These are phyloP conservation scores for Sporothrix inflata DNA, from an alignment of 2,329 filamentous ascomycete species.

Conservation along the genomic window DNA sequence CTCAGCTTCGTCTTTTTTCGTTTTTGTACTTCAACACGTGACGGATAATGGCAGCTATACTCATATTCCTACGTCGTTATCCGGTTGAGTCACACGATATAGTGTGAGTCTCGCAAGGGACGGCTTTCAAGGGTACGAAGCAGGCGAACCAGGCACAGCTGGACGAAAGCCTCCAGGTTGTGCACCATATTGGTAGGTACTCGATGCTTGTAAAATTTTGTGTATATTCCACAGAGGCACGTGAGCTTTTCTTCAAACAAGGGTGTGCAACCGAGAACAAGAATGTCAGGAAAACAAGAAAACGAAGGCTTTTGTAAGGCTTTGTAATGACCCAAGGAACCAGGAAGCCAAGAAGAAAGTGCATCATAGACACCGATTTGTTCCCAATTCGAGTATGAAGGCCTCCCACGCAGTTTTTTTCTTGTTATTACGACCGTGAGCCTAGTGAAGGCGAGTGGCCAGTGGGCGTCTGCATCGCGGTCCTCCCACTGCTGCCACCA, in stretches of 20 bases:
- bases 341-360: background rate
- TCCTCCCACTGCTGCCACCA: background rate
- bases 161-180: background rate
- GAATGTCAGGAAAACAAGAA: background rate
- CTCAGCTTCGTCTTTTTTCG: background rate
- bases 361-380: slow-evolving; percentile 7
- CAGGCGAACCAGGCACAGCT: background rate
- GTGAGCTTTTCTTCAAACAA: background rate
- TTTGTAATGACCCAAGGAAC: background rate
- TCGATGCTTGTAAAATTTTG: background rate
- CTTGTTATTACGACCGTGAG: background rate
- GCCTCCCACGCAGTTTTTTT: background rate
- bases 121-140: background rate
- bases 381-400: background rate
- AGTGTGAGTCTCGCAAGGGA: background rate
- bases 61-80: background rate
- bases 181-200: background rate
- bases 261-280: background rate
- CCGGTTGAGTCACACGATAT: background rate
- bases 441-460: background rate
- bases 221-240: background rate
- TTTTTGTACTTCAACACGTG: slow-evolving; percentile 10
- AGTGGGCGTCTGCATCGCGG: background rate
- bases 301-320: background rate
- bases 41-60: background rate